Conservation (phyloP, 306 rosid species). For the Astragalus membranaceus region DNA sequence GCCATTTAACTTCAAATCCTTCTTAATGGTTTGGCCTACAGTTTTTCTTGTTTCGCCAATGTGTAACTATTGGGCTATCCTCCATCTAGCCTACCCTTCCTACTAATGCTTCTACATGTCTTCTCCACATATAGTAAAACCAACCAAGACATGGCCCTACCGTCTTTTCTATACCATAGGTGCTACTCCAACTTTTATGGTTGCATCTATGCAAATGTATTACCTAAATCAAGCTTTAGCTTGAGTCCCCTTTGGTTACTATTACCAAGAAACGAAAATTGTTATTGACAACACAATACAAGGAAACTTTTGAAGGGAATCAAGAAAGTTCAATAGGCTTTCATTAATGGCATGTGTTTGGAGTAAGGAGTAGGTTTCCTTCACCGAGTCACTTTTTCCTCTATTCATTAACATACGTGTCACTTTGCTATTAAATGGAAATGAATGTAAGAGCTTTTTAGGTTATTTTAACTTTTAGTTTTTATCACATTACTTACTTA, state of each 20-base stretch:
- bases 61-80: too few relatives aligned
- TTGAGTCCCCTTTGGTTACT: neutral
- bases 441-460: neutral
- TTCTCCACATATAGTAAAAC: too few relatives aligned
- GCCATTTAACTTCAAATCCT: neutral
- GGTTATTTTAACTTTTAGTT: neutral
- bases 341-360: neutral
- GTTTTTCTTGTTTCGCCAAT: neutral
- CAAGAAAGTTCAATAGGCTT: neutral
- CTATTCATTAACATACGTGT: neutral
- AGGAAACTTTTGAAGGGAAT: neutral
- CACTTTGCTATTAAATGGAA: neutral
- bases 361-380: neutral
- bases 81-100: neutral
- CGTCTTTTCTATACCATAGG: too few relatives aligned
- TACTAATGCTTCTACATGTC: too few relatives aligned
- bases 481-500: neutral
- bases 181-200: too few relatives aligned
- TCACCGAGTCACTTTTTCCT: neutral
- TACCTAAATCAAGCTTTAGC: neutral
- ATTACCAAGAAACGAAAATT: neutral
- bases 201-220: too few relatives aligned
- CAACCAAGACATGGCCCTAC: too few relatives aligned
- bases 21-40: neutral
- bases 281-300: neutral